Evolutionary conservation across 1,284 basidiomycete species (phyloP), one percentile per base, ranked within the genome.

Genomic region (Chiua sp.): DNA sequence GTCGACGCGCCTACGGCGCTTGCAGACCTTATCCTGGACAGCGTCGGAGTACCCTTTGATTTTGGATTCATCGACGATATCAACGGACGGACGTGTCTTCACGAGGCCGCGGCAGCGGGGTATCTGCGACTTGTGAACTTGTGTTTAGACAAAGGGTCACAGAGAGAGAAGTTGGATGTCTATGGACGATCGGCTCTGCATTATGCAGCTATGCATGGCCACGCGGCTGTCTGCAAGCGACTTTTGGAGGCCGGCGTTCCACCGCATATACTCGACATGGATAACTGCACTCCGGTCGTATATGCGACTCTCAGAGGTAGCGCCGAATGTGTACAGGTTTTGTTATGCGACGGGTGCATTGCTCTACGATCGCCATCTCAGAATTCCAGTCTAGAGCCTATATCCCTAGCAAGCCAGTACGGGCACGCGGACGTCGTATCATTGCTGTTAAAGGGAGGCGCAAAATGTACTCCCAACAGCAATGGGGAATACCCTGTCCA

Each of bases 401-500:
- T 99, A 18, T 93, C 94, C 8, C 82, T 99, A 26, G 97, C 98
- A 2, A 93, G 94, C 67, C 92, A 95, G 67, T 87, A 90, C 52
- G 98, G 98, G 0, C 92, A 97, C 71, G 82, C 92, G 48, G 89
- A 94, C 47, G 93, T 98, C 30, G 94, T 92, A 8, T 68, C 72
- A 15, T 75, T 86, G 7, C 75, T 86, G 5, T 79, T 99, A 10
- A 83, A 96, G 20, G 79, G 89, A 65, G 85, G 91, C 53, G 95
- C 94, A 7, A 84, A 84, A 55, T 91, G 93, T 63, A 71, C 92
- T 28, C 85, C 95, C 5, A 98, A 98, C 72, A 93, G 89, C 53
- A 98, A 97, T 65, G 98, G 98, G 20, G 91, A 98, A 71, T 97
- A 92, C 72, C 96, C 98, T 0, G 93, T 98, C 70, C 97, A 99